These are phyloP conservation scores for Holtermannia corniformis DNA, from an alignment of 768 basidiomycete genomes.

Conservation along the genomic window DNA sequence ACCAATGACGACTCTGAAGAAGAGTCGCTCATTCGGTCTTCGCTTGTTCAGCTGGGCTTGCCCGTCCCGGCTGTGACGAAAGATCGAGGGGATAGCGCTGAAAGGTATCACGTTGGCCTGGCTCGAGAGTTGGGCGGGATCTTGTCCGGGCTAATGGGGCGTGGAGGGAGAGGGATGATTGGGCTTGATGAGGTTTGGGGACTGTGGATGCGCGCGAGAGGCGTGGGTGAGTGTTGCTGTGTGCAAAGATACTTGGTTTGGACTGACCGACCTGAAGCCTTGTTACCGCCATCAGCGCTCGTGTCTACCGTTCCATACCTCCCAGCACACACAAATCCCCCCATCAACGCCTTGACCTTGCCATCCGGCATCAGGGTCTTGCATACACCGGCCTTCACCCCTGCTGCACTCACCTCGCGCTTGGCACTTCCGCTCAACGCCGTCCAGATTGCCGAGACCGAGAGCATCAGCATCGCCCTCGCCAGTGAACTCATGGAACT, in stretches of 20 bases:
- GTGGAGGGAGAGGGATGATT: slow-evolving; percentile 58
- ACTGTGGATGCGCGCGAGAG: slow-evolving; percentile 85
- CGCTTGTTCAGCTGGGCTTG: slow-evolving; percentile 80
- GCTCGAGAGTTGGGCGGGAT: slow-evolving; percentile 71
- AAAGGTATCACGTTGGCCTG: slow-evolving; percentile 66
- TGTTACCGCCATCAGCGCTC: slow-evolving; percentile 81
- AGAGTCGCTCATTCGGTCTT: slow-evolving; percentile 75
- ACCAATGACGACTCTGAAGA: slow-evolving; percentile 45
- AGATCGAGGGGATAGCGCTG: slow-evolving; percentile 78
- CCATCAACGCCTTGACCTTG: slow-evolving; percentile 60
- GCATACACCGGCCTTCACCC: slow-evolving; percentile 69
- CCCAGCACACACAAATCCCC: slow-evolving; percentile 55
- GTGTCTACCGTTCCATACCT: slow-evolving; percentile 65
- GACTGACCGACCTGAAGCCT: slow-evolving; percentile 47
- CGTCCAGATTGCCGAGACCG: slow-evolving; percentile 59
- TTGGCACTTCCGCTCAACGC: slow-evolving; percentile 1
- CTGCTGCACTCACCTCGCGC: slow-evolving; percentile 58
- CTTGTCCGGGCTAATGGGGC: slow-evolving; percentile 64
- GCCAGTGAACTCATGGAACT: slow-evolving; percentile 63
- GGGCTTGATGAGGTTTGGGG: slow-evolving; percentile 92
- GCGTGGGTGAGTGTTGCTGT: slow-evolving; percentile 56
- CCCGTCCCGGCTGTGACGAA: slow-evolving; percentile 73
- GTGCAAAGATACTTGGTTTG: not conserved
- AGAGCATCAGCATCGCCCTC: slow-evolving; percentile 60
- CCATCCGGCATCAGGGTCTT: slow-evolving; percentile 66